Percentiles rank a stretch among this genome's conserved stretches.
Conservation (phyloP, 2,329 filamentous ascomycete genomes). For the Nigrospora sphaerica region DNA sequence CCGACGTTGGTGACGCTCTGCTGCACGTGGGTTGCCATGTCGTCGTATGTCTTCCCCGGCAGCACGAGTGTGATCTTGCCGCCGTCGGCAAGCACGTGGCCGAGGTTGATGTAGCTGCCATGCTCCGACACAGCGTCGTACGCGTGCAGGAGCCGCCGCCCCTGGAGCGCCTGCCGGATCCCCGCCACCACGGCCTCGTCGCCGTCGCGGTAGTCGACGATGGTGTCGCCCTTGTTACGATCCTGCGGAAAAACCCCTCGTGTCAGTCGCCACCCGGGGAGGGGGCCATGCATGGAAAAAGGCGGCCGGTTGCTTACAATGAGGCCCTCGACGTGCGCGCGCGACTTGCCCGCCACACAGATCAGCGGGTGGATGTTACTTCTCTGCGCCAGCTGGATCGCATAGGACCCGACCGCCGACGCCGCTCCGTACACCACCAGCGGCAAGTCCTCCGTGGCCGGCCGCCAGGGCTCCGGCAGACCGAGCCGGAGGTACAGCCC, state of each 20-base stretch:
- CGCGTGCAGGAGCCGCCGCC: slow-evolving; percentile 37
- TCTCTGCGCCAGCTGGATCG: slow-evolving; percentile 45
- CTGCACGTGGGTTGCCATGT: slow-evolving; percentile 16
- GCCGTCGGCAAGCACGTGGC: slow-evolving; percentile 31
- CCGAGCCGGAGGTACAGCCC: slow-evolving; percentile 38
- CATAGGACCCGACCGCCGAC: slow-evolving; percentile 50
- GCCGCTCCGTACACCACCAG: slow-evolving; percentile 47
- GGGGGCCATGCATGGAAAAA: too few relatives aligned
- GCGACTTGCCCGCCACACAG: slow-evolving; percentile 47
- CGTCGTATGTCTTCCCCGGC: slow-evolving; percentile 16
- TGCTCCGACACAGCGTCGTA: slow-evolving; percentile 53
- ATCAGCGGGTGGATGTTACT: slow-evolving; percentile 57
- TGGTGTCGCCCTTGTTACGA: slow-evolving; percentile 42
- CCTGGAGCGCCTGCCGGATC: slow-evolving; percentile 34
- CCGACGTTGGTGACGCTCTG: slow-evolving; percentile 13
- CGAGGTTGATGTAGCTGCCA: slow-evolving; percentile 36
- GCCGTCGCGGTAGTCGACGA: slow-evolving; percentile 55
- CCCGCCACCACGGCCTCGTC: slow-evolving; percentile 40
- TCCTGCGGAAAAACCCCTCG: slow-evolving; percentile 21
- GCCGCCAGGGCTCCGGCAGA: slow-evolving; percentile 41
- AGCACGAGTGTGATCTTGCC: slow-evolving; percentile 32
- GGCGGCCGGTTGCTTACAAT: slow-evolving; percentile 19
- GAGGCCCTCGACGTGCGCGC: slow-evolving; percentile 40
- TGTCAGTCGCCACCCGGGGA: too few relatives aligned
- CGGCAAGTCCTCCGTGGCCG: slow-evolving; percentile 21